Evolutionary conservation across 495 filamentous ascomycete species (phyloP), one percentile per base, ranked within the genome.

Genomic region (Lasiosphaeriaceae sp.): DNA sequence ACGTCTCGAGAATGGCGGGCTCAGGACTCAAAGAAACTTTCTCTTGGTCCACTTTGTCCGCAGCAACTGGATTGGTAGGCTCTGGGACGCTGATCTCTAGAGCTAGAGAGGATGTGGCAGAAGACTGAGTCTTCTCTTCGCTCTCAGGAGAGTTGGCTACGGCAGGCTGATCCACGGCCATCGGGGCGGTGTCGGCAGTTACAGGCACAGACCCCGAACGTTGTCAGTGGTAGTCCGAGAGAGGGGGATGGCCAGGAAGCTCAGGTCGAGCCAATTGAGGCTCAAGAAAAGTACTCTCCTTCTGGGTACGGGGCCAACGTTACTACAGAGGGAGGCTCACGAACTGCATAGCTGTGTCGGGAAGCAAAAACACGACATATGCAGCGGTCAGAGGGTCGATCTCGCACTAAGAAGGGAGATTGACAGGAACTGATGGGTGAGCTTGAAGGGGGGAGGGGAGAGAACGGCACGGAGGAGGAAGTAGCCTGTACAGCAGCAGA

Each of bases 331-430:
- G 16, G 16, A 34, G 19, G 52, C 43, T 16, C 21, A 29, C 22
- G 14, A 20, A 1, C 43, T 16, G 51, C 51, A 55, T 52, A 23
- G 47, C 43, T 37, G 19, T 20, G 16, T 14, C 46, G 22, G 21
- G 58, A 61, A 50, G 45, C 49, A 24, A 57, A 45, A n/a, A n/a
- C n/a, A 45, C 43, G 49, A 43, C 53, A 50, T 22, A 54, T 56
- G 47, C 52, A 34, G 44, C 19, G 50, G 45, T 29, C 56, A 54
- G 46, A 23, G 19, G 20, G 31, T 19, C 6, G 20, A 22, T n/a
- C 12, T 41, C 39, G 5, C 14, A 43, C 52, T n/a, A 21, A 35
- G 23, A 50, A 51, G 12, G 34, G n/a, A 39, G 31, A 52, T 52
- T 31, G 31, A 17, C 34, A 41, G 23, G 11, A 31, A 31, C 26